These are phyloP conservation scores for Fusarium coicis DNA, from an alignment of 2,329 filamentous ascomycete species.

Conservation along the genomic window DNA sequence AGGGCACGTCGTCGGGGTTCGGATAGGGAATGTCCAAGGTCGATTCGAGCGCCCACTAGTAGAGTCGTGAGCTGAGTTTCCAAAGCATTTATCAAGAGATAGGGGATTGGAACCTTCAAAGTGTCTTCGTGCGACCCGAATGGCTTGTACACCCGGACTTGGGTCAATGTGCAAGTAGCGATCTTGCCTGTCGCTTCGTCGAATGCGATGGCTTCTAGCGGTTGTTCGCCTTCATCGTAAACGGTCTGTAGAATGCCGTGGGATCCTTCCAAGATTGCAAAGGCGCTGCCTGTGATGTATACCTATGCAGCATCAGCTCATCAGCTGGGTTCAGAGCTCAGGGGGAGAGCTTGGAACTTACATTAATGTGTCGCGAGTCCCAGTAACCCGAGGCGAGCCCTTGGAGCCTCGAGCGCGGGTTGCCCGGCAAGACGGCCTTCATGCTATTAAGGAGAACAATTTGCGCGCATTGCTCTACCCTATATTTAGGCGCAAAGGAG, in stretches of 20 bases:
- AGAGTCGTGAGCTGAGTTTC: slow-evolving; percentile 36
- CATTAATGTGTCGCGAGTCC: slow-evolving; percentile 77
- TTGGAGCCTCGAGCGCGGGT: slow-evolving; percentile 81
- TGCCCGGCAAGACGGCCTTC: slow-evolving; percentile 82
- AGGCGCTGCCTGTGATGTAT: slow-evolving; percentile 89
- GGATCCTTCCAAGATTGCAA: slow-evolving; percentile 83
- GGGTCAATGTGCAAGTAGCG: slow-evolving; percentile 74
- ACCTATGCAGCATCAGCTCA: slow-evolving; percentile 60
- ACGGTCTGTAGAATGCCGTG: slow-evolving; percentile 86
- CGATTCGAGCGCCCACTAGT: slow-evolving; percentile 72
- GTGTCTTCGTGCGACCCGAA: slow-evolving; percentile 75
- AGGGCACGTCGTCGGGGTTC: slow-evolving; percentile 50
- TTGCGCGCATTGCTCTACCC: slow-evolving; percentile 37
- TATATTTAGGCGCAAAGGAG: slow-evolving; percentile 14
- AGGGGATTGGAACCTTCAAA: slow-evolving; percentile 70
- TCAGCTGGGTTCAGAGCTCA: slow-evolving; percentile 15
- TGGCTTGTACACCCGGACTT: slow-evolving; percentile 82
- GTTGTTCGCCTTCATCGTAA: slow-evolving; percentile 80
- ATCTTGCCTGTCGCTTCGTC: slow-evolving; percentile 88
- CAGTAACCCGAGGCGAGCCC: slow-evolving; percentile 79
- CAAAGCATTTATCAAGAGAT: neutral
- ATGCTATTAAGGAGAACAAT: slow-evolving; percentile 61
- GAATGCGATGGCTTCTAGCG: slow-evolving; percentile 79
- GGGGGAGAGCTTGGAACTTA: slow-evolving; percentile 53
- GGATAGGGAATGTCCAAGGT: slow-evolving; percentile 60